phyloP scores from a whole-genome alignment of 768 basidiomycete species.

The Lentinula guzmanii region DNA sequence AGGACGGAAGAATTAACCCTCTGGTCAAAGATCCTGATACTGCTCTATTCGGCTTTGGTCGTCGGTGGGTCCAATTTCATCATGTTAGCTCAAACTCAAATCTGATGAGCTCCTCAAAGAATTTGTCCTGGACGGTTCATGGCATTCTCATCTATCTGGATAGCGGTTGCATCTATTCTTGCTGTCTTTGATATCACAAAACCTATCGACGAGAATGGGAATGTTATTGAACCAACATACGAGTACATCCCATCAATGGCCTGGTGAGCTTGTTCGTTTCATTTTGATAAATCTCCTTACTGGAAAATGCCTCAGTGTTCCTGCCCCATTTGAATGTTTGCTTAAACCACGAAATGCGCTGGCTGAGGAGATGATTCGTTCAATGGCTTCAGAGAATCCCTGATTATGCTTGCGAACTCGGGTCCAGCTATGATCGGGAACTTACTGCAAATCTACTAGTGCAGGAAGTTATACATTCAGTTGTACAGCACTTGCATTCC shows the following conservation, averaged over 20 bases:
- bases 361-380: slow-evolving; percentile 7
- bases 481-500: no score
- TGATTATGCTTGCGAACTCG: no score
- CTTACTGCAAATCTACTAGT: no score
- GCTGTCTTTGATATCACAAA: slow-evolving; percentile 15
- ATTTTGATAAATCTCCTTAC: background rate
- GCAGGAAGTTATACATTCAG: no score
- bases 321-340: slow-evolving; percentile 6
- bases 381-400: background rate
- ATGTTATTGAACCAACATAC: slow-evolving; percentile 9
- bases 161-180: slow-evolving; percentile 16
- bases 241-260: slow-evolving; percentile 5
- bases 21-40: slow-evolving; percentile 3
- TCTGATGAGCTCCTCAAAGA: background rate
- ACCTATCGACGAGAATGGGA: slow-evolving; percentile 11
- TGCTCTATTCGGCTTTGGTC: slow-evolving; percentile 7
- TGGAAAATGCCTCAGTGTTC: background rate
- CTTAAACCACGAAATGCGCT: background rate
- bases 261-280: background rate
- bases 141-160: slow-evolving; percentile 9
- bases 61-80: background rate
- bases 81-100: no score
- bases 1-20: slow-evolving; percentile 8
- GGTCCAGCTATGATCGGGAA: no score
- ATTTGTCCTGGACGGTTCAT: slow-evolving; percentile 10